A percentile compares a stretch with the other conserved stretches of the same genome.
These are phyloP conservation scores for Chimonanthus salicifolius DNA, from an alignment of 164 flowering plant genomes.

Conservation along the genomic window DNA sequence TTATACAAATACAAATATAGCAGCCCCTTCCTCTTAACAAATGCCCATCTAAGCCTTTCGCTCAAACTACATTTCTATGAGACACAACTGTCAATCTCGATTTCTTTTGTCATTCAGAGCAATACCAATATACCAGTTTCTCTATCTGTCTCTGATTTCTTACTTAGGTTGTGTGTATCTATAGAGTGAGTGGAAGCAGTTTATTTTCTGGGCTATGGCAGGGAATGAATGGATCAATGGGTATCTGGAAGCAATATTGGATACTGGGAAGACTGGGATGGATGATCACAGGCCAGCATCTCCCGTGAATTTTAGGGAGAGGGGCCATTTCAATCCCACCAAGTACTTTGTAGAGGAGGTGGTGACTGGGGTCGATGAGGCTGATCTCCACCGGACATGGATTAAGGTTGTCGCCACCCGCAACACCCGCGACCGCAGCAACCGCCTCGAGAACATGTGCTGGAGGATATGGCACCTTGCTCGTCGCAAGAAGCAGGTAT, in stretches of 20 bases:
- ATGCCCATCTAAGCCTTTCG: no score
- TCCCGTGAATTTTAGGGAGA: conserved; percentile 31
- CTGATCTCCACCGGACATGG: conserved; percentile 94
- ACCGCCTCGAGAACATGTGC: conserved; percentile 93
- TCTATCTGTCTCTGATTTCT: background rate
- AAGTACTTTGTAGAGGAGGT: conserved; percentile 88
- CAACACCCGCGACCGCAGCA: conserved; percentile 76
- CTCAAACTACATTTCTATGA: no score
- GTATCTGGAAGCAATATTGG: conserved; percentile 80
- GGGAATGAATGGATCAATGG: conserved; percentile 96
- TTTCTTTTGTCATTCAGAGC: background rate
- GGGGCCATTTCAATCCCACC: conserved; percentile 76
- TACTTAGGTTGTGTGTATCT: background rate
- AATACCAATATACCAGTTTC: background rate
- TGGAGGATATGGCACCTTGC: conserved; percentile 99
- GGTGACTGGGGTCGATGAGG: conserved; percentile 83
- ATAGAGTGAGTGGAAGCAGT: background rate
- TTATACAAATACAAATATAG: no score
- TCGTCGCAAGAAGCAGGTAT: conserved; percentile 75
- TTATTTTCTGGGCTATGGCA: conserved; percentile 40
- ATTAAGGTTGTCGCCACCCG: conserved; percentile 94
- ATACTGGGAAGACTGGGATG: conserved; percentile 45
- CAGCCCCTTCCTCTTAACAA: no score
- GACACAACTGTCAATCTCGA: no score
- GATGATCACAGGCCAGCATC: conserved; percentile 34